Conservation (phyloP, 2,329 filamentous ascomycete genomes). For the Tricladium varicosporioides region DNA sequence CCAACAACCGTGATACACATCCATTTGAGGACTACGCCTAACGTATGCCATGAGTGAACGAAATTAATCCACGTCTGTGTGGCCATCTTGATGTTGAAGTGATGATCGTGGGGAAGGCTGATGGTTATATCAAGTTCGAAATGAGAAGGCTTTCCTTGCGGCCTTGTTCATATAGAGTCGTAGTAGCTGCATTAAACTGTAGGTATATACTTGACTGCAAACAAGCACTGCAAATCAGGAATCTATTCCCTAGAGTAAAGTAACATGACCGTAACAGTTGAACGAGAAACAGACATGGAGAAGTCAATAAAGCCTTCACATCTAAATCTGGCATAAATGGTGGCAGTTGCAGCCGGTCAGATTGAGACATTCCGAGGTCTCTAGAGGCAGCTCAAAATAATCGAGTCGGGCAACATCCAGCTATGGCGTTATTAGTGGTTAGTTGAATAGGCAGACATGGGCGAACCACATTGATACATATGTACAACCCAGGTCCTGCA, state of each 20-base stretch:
- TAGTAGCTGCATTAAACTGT: not conserved
- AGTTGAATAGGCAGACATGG: not conserved
- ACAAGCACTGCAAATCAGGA: too few species aligned
- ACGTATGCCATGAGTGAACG: slow-evolving; percentile 16
- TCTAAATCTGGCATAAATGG: not conserved
- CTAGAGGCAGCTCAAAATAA: not conserved
- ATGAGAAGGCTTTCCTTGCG: slow-evolving; percentile 6
- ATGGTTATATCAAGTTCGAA: not conserved
- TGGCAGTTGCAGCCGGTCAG: not conserved
- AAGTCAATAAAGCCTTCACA: too few species aligned
- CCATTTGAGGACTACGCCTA: slow-evolving; percentile 18
- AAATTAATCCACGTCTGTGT: slow-evolving; percentile 16
- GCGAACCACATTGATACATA: not conserved
- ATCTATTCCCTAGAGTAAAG: too few species aligned
- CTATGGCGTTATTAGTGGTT: not conserved
- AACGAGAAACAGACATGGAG: too few species aligned
- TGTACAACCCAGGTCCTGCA: not conserved
- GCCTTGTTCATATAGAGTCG: slow-evolving; percentile 1
- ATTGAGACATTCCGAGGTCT: not conserved
- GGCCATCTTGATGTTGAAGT: slow-evolving; percentile 6
- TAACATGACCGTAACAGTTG: too few species aligned
- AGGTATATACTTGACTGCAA: too few species aligned
- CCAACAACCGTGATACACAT: slow-evolving; percentile 20
- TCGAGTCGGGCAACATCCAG: not conserved
- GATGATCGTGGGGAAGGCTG: not conserved